Conservation (phyloP, 345 rosid species). For the rapeseed (Brassica napus) region Da-Ae NC_063447.1:61299001-61299500, state of each 20-base stretch:
- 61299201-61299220: conserved; percentile 18
- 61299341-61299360: conserved; percentile 12
- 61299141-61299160: background rate
- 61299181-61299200: background rate
- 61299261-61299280: conserved; percentile 30
- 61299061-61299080: too few species aligned
- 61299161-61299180: background rate
- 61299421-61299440: too few species aligned
- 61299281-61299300: conserved; percentile 6
- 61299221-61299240: conserved; percentile 24
- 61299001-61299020: too few species aligned
- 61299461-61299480: too few species aligned
- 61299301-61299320: conserved; percentile 18
- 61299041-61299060: too few species aligned
- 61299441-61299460: too few species aligned
- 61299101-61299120: too few species aligned
- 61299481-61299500: too few species aligned
- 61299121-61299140: too few species aligned
- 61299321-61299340: background rate
- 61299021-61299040: too few species aligned
- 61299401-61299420: too few species aligned
- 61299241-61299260: conserved; percentile 12
- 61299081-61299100: too few species aligned
- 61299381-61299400: background rate
- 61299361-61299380: conserved; percentile 19